Base-by-base conservation (phyloP, 225 moss, liverwort and hornwort species). In the Sphagnum contortum region DNA sequence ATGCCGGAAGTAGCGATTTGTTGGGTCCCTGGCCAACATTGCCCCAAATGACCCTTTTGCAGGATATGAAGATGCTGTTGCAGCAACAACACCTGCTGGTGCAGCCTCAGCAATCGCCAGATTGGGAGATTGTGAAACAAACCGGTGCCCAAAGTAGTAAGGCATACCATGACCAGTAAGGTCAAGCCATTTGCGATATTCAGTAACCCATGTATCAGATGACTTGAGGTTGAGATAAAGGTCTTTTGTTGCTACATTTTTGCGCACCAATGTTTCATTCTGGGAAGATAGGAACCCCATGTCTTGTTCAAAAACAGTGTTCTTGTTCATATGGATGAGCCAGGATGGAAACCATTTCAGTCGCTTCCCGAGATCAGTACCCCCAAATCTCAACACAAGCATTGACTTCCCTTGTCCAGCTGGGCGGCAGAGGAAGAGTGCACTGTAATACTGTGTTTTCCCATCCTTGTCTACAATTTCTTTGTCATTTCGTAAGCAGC, bases 241-340 rank as follows among this genome's bases (percentile, higher is more conserved):
- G 3, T 87, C 85, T 70, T 78, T 83, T 0, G 89, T 87, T 11
- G 91, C 83, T 3, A 68, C 68, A 6, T 81, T 83, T 48, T 61
- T 57, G 50, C 55, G 56, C 44, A 76, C 72, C 4, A 94, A 66
- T 6, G 59, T 50, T 72, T 91, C 94, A 61, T 89, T 94, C 45
- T 94, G 91, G 12, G 91, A 85, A 45, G 91, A 84, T 50, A 94
- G 67, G 53, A 94, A 94, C 4, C 89, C 91, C 94, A 91, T 91
- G 48, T 94, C 91, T 66, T 94, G 83, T 70, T 94, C 94, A 48
- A 91, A 76, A 10, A 94, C 81, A 2, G 64, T 69, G 77, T 72
- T 83, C 67, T 57, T 51, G 4, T 53, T 80, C 5, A 48, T 57
- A 72, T 94, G 94, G 3, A 84, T 5, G 8, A 75, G 44, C 89